Conservation (phyloP, 352 stramenopile genomes). For the Globisporangium splendens region DNA sequence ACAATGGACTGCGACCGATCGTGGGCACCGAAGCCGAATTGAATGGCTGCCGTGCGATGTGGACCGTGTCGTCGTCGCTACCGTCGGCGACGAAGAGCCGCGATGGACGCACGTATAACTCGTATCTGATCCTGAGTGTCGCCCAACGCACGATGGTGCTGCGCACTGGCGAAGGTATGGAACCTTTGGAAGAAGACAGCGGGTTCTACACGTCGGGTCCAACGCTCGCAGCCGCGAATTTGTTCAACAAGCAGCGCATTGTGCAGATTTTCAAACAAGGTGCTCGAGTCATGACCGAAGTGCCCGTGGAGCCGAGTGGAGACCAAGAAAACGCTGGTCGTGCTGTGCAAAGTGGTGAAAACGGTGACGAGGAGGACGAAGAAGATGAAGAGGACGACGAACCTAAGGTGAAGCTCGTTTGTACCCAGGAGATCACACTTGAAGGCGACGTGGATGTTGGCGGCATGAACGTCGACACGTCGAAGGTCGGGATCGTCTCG, state of each 20-base stretch:
- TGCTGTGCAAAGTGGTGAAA: slow-evolving; percentile 10
- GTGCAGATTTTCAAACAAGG: slow-evolving; percentile 87
- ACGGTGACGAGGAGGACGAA: slow-evolving; percentile 27
- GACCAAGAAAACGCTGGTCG: slow-evolving; percentile 22
- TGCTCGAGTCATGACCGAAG: slow-evolving; percentile 76
- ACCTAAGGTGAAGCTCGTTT: slow-evolving; percentile 62
- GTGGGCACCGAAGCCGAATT: slow-evolving; percentile 79
- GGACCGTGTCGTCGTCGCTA: slow-evolving; percentile 74
- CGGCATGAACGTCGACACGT: slow-evolving; percentile 80
- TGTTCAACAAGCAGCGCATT: slow-evolving; percentile 81
- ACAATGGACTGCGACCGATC: slow-evolving; percentile 80
- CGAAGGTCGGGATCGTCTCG: slow-evolving; percentile 71
- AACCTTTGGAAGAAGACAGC: slow-evolving; percentile 77
- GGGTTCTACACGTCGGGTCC: slow-evolving; percentile 82
- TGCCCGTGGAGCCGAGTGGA: slow-evolving; percentile 24
- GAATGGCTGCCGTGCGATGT: slow-evolving; percentile 81
- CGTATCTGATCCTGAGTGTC: slow-evolving; percentile 81
- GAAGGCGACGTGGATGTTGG: slow-evolving; percentile 77
- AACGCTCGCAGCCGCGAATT: slow-evolving; percentile 71
- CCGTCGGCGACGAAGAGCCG: slow-evolving; percentile 37
- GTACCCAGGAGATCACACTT: slow-evolving; percentile 81
- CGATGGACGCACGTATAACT: slow-evolving; percentile 61
- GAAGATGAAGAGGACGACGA: slow-evolving; percentile 59
- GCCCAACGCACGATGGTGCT: slow-evolving; percentile 84
- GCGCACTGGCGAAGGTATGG: slow-evolving; percentile 79